phyloP scores from a whole-genome alignment of 768 basidiomycete genomes.

The Mycena vulgaris region DNA sequence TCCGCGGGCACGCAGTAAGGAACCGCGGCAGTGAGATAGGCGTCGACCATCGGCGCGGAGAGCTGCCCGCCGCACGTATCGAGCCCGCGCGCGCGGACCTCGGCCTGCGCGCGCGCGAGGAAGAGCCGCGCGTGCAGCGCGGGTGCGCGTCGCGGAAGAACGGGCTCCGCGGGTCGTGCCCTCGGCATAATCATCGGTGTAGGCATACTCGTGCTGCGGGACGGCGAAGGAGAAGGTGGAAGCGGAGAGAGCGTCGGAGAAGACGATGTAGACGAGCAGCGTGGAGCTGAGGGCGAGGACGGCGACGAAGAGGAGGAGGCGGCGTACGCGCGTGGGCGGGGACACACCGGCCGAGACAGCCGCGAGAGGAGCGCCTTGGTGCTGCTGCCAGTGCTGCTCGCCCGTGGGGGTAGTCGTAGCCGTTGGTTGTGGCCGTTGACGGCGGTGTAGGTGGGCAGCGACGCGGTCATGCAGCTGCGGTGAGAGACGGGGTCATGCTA shows the following conservation, averaged over 20 bases:
- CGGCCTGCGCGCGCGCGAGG: slow-evolving; percentile 34
- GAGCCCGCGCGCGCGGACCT: slow-evolving; percentile 28
- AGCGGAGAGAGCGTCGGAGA: neutral
- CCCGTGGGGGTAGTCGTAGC: neutral
- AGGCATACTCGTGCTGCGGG: no score
- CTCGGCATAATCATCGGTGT: no score
- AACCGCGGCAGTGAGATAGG: slow-evolving; percentile 24
- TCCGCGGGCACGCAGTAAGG: slow-evolving; percentile 30
- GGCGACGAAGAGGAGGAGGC: slow-evolving; percentile 23
- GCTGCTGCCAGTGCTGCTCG: no score
- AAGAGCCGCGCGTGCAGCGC: slow-evolving; percentile 36
- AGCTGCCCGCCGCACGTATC: slow-evolving; percentile 35
- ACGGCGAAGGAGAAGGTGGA: neutral
- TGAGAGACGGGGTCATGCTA: no score
- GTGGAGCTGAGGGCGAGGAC: slow-evolving; percentile 28
- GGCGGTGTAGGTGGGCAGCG: no score
- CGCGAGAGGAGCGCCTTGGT: slow-evolving; percentile 17
- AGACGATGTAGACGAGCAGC: slow-evolving; percentile 27
- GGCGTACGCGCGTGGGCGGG: slow-evolving; percentile 25
- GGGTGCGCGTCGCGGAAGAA: slow-evolving; percentile 39
- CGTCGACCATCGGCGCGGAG: slow-evolving; percentile 29
- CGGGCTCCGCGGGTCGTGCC: slow-evolving; percentile 18
- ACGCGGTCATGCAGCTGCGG: slow-evolving; percentile 14
- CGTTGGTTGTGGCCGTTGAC: neutral
- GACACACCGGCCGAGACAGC: slow-evolving; percentile 13